phyloP scores from a whole-genome alignment of 1,284 basidiomycete species.

The Heterobasidion parviporum region DNA sequence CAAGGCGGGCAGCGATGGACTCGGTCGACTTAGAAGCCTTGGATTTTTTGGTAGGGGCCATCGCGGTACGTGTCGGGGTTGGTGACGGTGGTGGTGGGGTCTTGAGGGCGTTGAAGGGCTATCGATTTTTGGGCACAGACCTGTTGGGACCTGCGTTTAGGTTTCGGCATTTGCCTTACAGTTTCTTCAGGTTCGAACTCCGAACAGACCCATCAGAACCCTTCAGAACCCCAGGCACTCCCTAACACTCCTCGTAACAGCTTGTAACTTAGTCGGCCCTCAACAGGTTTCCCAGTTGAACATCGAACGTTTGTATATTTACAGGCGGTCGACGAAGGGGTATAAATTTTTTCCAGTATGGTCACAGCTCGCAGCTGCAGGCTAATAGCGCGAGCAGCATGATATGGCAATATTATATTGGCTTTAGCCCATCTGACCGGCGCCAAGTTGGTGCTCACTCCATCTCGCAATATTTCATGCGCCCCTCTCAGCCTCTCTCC shows the following conservation, averaged over 20 bases:
- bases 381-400: no score
- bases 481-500: neutral
- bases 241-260: no score
- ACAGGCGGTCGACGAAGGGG: no score
- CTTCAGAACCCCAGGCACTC: neutral
- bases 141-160: neutral
- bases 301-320: no score
- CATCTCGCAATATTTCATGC: no score
- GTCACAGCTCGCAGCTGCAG: no score
- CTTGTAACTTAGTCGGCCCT: no score
- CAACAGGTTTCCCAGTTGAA: no score
- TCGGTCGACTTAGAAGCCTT: slow-evolving; percentile 89
- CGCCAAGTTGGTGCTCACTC: no score
- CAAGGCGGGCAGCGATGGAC: slow-evolving; percentile 92
- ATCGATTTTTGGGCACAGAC: neutral
- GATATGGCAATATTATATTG: no score
- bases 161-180: slow-evolving; percentile 13
- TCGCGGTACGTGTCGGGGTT: slow-evolving; percentile 27
- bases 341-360: no score
- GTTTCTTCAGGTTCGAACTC: slow-evolving; percentile 1
- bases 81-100: slow-evolving; percentile 12
- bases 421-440: no score
- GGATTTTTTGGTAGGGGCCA: slow-evolving; percentile 93
- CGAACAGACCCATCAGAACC: neutral
- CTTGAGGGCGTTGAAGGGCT: slow-evolving; percentile 16